These are phyloP conservation scores for Mucor ambiguus DNA, from an alignment of 371 early-diverging fungal genomes.

Conservation along the genomic window DNA sequence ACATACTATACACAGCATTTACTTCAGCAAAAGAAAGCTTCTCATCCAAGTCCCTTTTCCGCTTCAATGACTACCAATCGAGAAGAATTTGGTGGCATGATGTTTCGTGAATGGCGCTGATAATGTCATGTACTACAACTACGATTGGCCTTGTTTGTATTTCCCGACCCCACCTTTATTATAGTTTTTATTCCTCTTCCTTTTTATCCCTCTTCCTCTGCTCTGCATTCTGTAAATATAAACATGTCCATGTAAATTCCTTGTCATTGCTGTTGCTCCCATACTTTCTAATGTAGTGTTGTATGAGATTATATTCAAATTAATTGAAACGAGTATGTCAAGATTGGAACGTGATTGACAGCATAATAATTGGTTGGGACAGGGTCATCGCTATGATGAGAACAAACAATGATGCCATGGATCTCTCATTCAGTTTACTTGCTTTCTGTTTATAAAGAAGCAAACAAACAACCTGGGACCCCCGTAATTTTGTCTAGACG, in stretches of 20 bases:
- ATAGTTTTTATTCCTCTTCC: neutral
- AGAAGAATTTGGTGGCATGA: conserved; percentile 4
- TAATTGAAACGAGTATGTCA: neutral
- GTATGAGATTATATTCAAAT: neutral
- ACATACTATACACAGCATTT: neutral
- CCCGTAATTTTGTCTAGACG: neutral
- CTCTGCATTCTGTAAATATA: neutral
- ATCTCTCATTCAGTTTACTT: neutral
- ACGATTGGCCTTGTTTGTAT: neutral
- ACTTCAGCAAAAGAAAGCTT: neutral
- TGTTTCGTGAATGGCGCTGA: conserved; percentile 6
- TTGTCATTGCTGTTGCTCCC: neutral
- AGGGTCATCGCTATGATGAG: neutral
- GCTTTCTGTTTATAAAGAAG: too few relatives aligned
- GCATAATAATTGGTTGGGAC: neutral
- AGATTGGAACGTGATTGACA: neutral
- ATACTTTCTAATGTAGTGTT: neutral
- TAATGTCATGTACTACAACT: neutral
- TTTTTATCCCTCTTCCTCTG: neutral
- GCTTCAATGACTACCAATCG: conserved; percentile 3
- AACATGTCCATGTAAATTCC: neutral
- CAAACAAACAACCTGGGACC: too few relatives aligned
- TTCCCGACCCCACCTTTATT: neutral
- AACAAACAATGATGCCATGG: neutral
- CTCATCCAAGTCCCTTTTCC: conserved; percentile 2